Percentiles rank a stretch among this genome's conserved stretches.
phyloP scores from a whole-genome alignment of 1,284 basidiomycete genomes.

The Rhodotorula sp. region DNA sequence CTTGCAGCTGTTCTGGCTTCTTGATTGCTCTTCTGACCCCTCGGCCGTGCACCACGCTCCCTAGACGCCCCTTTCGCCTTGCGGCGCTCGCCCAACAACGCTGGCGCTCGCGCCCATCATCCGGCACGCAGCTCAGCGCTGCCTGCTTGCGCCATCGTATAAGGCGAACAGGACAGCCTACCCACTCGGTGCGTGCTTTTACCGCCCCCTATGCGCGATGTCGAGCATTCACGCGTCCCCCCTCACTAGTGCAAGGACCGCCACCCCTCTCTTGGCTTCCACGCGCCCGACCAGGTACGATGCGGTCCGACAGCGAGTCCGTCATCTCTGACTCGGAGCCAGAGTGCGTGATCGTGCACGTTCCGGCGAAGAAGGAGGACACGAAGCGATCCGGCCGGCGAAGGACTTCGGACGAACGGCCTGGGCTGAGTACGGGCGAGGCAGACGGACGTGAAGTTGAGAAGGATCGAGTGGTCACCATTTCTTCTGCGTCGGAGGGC shows the following conservation, averaged over 20 bases:
- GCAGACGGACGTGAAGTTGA: neutral
- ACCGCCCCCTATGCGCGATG: too few relatives aligned
- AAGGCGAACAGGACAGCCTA: neutral
- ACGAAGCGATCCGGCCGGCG: neutral
- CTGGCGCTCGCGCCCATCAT: neutral
- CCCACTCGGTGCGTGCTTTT: too few relatives aligned
- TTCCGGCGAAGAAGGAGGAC: neutral
- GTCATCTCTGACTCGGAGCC: constrained; percentile 31
- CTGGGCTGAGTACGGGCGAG: constrained; percentile 1
- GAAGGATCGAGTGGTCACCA: constrained; percentile 3
- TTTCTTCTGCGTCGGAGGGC: constrained; percentile 10
- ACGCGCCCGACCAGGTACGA: neutral
- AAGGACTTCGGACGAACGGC: constrained; percentile 13
- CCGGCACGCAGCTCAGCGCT: neutral
- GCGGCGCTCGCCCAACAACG: neutral
- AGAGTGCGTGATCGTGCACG: neutral
- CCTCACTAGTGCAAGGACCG: neutral
- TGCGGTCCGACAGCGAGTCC: neutral
- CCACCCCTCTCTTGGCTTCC: neutral
- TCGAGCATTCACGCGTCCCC: too few relatives aligned
- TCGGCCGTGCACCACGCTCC: neutral
- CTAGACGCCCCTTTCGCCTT: neutral
- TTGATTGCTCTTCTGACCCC: too few relatives aligned
- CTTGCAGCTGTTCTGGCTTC: too few relatives aligned
- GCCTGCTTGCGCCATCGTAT: neutral